phyloP scores from a whole-genome alignment of 306 rosid species.

The Begonia fuchsioides region DNA sequence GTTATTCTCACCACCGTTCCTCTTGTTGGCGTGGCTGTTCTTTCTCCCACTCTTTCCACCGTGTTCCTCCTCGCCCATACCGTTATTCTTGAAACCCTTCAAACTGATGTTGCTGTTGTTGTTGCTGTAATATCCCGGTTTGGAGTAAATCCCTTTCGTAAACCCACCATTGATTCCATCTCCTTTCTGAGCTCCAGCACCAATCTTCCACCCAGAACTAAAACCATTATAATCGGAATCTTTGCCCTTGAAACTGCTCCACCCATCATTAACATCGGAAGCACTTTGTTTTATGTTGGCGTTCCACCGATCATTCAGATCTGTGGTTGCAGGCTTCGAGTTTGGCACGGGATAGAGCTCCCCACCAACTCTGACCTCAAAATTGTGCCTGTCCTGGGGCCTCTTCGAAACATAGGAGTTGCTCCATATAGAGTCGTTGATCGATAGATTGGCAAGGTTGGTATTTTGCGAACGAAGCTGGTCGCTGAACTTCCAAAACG shows the following conservation, averaged over 20 bases:
- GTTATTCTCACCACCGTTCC: constrained; percentile 25
- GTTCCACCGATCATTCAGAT: constrained; percentile 10
- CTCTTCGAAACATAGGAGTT: constrained; percentile 32
- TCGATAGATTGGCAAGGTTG: constrained; percentile 36
- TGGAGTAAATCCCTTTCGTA: constrained; percentile 67
- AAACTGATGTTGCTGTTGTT: constrained; percentile 21
- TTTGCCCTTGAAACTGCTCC: constrained; percentile 18
- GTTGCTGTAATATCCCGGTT: constrained; percentile 21
- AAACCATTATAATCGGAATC: constrained; percentile 18
- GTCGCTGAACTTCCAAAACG: constrained; percentile 82
- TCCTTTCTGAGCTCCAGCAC: background rate
- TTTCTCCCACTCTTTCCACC: constrained; percentile 23
- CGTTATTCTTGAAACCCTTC: constrained; percentile 34
- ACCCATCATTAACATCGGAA: constrained; percentile 12
- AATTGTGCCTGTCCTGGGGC: constrained; percentile 43
- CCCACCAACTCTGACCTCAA: constrained; percentile 83
- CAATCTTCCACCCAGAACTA: constrained; percentile 20
- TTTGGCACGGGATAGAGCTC: constrained; percentile 22
- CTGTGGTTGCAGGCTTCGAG: constrained; percentile 6
- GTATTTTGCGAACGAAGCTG: constrained; percentile 59
- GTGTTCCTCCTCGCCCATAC: constrained; percentile 29
- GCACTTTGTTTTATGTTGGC: constrained; percentile 11
- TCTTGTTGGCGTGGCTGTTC: constrained; percentile 21
- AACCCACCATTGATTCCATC: constrained; percentile 13
- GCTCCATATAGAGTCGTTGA: constrained; percentile 84